phyloP scores from a whole-genome alignment of 352 stramenopile genomes.

The Pythium diclinum region DNA sequence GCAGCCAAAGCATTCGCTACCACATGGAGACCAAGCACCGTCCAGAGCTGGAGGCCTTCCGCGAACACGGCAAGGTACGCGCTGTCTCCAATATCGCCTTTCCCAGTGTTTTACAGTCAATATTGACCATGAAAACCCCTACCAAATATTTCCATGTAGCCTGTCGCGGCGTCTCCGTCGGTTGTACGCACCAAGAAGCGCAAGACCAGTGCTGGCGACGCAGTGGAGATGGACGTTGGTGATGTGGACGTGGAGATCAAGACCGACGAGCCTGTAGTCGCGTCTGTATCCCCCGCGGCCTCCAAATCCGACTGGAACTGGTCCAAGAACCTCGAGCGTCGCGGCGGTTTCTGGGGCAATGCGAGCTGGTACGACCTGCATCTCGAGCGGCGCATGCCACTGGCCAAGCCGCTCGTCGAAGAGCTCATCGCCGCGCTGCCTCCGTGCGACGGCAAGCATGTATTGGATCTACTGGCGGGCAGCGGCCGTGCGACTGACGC shows the following conservation, averaged over 20 bases:
- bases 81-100: neutral
- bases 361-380: slow-evolving; percentile 80
- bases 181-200: slow-evolving; percentile 21
- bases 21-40: slow-evolving; percentile 61
- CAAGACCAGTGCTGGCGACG: slow-evolving; percentile 22
- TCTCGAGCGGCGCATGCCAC: slow-evolving; percentile 49
- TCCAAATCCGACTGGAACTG: slow-evolving; percentile 33
- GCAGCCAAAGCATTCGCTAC: slow-evolving; percentile 54
- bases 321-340: slow-evolving; percentile 55
- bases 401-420: slow-evolving; percentile 55
- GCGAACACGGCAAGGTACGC: slow-evolving; percentile 22
- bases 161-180: neutral
- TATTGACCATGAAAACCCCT: neutral
- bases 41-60: slow-evolving; percentile 31
- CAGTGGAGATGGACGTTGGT: neutral
- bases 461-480: slow-evolving; percentile 67
- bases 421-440: slow-evolving; percentile 62
- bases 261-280: slow-evolving; percentile 1
- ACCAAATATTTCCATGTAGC: neutral
- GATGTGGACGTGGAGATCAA: neutral
- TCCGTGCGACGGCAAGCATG: slow-evolving; percentile 49
- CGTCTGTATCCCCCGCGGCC: neutral
- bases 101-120: neutral
- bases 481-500: slow-evolving; percentile 54
- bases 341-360: slow-evolving; percentile 71